A percentile compares a stretch with the other conserved stretches of the same genome.
Evolutionary conservation across 305 asterid species (phyloP).

Genomic region (Rubia peregrina): DNA sequence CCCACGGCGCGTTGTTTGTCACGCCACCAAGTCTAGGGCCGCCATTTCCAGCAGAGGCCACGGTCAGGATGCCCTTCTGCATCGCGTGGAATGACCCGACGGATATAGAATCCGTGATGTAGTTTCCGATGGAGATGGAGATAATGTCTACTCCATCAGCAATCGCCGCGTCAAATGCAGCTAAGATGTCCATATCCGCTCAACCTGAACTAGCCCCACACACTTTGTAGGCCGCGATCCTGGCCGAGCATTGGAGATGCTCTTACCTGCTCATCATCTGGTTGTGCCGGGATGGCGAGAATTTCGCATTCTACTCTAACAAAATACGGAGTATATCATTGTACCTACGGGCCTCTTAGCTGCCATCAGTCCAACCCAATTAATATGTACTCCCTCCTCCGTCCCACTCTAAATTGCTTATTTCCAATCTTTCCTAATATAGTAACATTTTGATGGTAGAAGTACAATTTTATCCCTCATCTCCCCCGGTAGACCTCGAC

Average conservation of each 20-base stretch:
- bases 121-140: conserved; percentile 63
- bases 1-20: conserved; percentile 81
- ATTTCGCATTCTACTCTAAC: too few relatives aligned
- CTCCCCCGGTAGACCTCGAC: too few relatives aligned
- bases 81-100: conserved; percentile 81
- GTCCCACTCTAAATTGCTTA: too few relatives aligned
- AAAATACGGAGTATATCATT: too few relatives aligned
- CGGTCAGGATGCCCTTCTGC: conserved; percentile 59
- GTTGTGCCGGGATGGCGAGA: too few relatives aligned
- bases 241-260: conserved; percentile 22
- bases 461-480: too few relatives aligned
- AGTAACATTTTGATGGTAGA: too few relatives aligned
- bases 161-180: conserved; percentile 89
- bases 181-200: conserved; percentile 80
- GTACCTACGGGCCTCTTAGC: too few relatives aligned
- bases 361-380: neutral
- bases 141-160: conserved; percentile 83
- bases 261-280: too few relatives aligned
- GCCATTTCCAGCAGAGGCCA: conserved; percentile 83
- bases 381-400: neutral
- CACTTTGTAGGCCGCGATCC: conserved; percentile 77
- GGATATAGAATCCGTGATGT: conserved; percentile 58
- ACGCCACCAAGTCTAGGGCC: conserved; percentile 58
- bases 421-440: too few relatives aligned
- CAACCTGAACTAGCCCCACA: conserved; percentile 68